A percentile compares a stretch with the other conserved stretches of the same genome.
Evolutionary conservation across 2,329 filamentous ascomycete genomes (phyloP).

Genomic region (Gaeumannomyces sp.): DNA sequence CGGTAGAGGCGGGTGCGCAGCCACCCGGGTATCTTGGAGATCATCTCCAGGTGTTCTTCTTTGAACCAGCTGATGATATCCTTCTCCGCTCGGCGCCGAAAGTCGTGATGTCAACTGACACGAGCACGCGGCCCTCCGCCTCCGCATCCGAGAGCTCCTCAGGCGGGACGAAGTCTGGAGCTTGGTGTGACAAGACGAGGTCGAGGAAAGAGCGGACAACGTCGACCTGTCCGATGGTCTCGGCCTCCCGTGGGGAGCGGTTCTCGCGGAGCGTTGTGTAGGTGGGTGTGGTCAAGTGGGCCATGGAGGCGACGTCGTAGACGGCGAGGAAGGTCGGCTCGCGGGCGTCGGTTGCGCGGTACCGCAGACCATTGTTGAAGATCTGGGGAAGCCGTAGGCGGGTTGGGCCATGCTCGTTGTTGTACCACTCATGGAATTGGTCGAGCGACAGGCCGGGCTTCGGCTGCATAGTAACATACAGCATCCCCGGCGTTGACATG

Average conservation of each 20-base stretch:
- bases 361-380: slow-evolving; percentile 71
- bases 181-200: slow-evolving; percentile 49
- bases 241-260: slow-evolving; percentile 46
- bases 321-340: slow-evolving; percentile 68
- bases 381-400: slow-evolving; percentile 71
- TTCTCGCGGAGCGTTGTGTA: slow-evolving; percentile 62
- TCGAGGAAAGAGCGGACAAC: slow-evolving; percentile 70
- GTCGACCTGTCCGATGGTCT: slow-evolving; percentile 49
- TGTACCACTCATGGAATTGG: slow-evolving; percentile 89
- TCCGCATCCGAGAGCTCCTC: slow-evolving; percentile 55
- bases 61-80: slow-evolving; percentile 62
- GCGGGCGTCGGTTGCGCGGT: slow-evolving; percentile 57
- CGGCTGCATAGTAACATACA: slow-evolving; percentile 85
- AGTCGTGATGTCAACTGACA: slow-evolving; percentile 55
- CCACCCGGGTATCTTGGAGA: slow-evolving; percentile 74
- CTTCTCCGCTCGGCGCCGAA: slow-evolving; percentile 39
- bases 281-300: slow-evolving; percentile 59
- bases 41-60: slow-evolving; percentile 66
- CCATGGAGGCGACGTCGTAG: slow-evolving; percentile 76
- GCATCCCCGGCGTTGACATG: slow-evolving; percentile 53
- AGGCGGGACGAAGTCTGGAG: slow-evolving; percentile 50
- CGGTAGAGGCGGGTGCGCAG: slow-evolving; percentile 64
- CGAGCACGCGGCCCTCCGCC: slow-evolving; percentile 52
- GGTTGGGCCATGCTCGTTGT: slow-evolving; percentile 83
- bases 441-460: slow-evolving; percentile 55